Evolutionary conservation across 1,139 yeast genomes (phyloP).

Genomic region (Magnusiomyces paraingens): DNA sequence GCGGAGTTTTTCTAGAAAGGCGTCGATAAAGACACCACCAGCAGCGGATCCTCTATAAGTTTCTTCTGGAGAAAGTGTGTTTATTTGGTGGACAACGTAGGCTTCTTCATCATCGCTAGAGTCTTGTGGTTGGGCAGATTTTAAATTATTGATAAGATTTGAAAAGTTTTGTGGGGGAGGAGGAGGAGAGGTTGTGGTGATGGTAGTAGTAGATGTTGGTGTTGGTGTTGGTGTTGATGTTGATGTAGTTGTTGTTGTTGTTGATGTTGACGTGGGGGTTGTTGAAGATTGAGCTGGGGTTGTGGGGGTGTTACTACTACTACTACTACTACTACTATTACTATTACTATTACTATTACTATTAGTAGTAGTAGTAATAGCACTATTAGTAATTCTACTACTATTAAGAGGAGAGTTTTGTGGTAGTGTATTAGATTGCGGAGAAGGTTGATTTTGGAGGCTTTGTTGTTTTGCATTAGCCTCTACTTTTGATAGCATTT

Average conservation of each 20-base stretch:
- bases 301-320: slow-evolving; percentile 2
- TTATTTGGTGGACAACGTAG: slow-evolving; percentile 26
- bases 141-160: neutral
- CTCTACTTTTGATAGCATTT: slow-evolving; percentile 31
- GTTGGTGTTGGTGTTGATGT: too few relatives aligned
- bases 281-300: slow-evolving; percentile 1
- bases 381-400: too few relatives aligned
- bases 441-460: too few relatives aligned
- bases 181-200: neutral
- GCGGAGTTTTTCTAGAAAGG: slow-evolving; percentile 27
- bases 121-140: slow-evolving; percentile 3
- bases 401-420: too few relatives aligned
- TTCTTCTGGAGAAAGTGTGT: slow-evolving; percentile 26
- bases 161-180: neutral
- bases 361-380: too few relatives aligned
- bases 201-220: too few relatives aligned
- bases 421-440: too few relatives aligned
- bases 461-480: neutral
- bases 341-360: too few relatives aligned
- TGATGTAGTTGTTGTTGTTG: neutral
- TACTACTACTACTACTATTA: too few relatives aligned
- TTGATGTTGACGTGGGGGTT: slow-evolving; percentile 1
- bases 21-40: slow-evolving; percentile 29
- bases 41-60: slow-evolving; percentile 32
- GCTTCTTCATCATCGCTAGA: slow-evolving; percentile 25